Base-by-base conservation (phyloP, 1,284 basidiomycete species). In the Cutaneotrichosporon mucoides region DNA sequence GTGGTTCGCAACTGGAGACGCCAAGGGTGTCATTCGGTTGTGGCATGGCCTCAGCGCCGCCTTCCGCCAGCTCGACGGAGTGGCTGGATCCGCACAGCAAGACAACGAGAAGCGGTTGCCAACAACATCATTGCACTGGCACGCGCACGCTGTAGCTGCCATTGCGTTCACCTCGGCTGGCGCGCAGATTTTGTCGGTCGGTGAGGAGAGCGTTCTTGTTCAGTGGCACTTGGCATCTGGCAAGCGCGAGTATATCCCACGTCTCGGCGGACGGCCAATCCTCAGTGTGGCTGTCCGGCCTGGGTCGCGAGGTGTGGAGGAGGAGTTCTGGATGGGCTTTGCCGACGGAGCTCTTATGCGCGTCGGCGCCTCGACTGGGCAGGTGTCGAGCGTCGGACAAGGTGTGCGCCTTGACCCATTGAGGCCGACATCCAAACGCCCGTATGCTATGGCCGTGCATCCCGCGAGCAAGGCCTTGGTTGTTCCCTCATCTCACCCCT, bases 1-100 rank as follows among this genome's bases (percentile, higher is more conserved):
- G 59, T 93, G 90, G 76, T 96, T 99, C 70, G 94, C 92, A 3
- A 97, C 95, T 0, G 95, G 95, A 38, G 94, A 98, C 71, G 82
- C 82, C 35, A 86, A 85, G 61, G 95, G 95, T 66, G 83, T 86
- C 66, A 89, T 99, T 51, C 84, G 90, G 41, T 76, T 97, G 10
- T 98, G 94, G 93, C 93, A 96, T 75, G 95, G 91, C 73, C 82
- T 96, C 6, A 84, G 86, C 62, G 84, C 87, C 51, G 76, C 76
- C 4, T 78, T 77, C 62, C 63, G 68, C 77, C 81, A 56, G 59
- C 56, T 75, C 46, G 72, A 74, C 40, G 66, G 7, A 56, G 63
- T 4, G 49, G 38, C 4, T 46, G 52, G 33, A 55, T 24, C 24
- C 24, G 24, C 57, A 4, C 65, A 49, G 56, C 61, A 44, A 35